Evolutionary conservation across 352 stramenopile species (phyloP).

Genomic region (Phytophthora lateralis): DNA sequence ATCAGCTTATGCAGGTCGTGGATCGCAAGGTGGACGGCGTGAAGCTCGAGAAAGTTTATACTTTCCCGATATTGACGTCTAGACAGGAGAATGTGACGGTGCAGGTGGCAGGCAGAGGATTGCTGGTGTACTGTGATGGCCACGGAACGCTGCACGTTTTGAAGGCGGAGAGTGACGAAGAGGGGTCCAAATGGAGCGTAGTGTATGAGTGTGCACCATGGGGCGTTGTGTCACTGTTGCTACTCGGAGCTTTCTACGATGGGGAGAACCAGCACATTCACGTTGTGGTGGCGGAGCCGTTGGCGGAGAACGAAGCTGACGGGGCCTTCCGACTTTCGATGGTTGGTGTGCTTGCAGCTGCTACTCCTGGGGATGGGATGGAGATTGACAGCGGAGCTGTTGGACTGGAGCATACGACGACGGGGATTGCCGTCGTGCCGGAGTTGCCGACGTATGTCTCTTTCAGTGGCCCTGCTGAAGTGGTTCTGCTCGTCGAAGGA

Average conservation of each 20-base stretch:
- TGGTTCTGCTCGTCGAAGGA: slow-evolving; percentile 69
- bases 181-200: slow-evolving; percentile 40
- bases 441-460: slow-evolving; percentile 60
- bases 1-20: slow-evolving; percentile 68
- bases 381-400: slow-evolving; percentile 41
- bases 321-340: slow-evolving; percentile 58
- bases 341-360: slow-evolving; percentile 36
- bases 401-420: slow-evolving; percentile 45
- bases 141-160: slow-evolving; percentile 60
- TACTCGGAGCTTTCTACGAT: slow-evolving; percentile 59
- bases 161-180: slow-evolving; percentile 34
- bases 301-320: slow-evolving; percentile 53
- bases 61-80: slow-evolving; percentile 39
- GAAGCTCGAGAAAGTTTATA: slow-evolving; percentile 43
- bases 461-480: slow-evolving; percentile 42
- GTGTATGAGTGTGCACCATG: slow-evolving; percentile 65
- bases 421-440: slow-evolving; percentile 51
- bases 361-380: slow-evolving; percentile 28
- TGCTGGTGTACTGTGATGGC: slow-evolving; percentile 74
- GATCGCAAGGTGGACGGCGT: slow-evolving; percentile 21
- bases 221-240: slow-evolving; percentile 37
- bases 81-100: slow-evolving; percentile 69
- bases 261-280: slow-evolving; percentile 44
- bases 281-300: slow-evolving; percentile 50
- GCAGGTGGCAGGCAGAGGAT: slow-evolving; percentile 58